Base-by-base conservation (phyloP, 805 yeast species). In the Kodamaea restingae region DNA sequence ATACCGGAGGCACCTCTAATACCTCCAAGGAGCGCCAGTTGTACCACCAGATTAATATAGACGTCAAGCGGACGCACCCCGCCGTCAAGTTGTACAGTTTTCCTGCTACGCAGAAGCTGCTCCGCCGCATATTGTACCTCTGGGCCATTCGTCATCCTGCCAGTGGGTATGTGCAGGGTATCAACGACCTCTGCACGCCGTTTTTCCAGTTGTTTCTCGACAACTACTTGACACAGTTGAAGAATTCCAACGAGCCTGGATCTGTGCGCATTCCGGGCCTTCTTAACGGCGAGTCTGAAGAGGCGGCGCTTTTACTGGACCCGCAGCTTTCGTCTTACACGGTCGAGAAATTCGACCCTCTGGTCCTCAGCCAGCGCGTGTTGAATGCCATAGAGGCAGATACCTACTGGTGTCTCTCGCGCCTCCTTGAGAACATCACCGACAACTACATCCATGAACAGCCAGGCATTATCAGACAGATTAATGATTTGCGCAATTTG, bases 91-190 rank as follows among this genome's bases (percentile, higher is more conserved):
- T 91, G 26, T 91, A 91, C 54, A 71, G 82, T 11, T 76, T 58
- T 49, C 75, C 75, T 15, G 66, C 80, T 2, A 86, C 93, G 0
- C 98, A 91, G 50, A 66, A 80, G 40, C 78, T 95, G 11, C 66
- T 91, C 43, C 88, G 90, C 51, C 78, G 84, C 48, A 80, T 93
- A 7, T 65, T 91, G 39, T 91, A 88, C 54, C 67, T 91, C 24
- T 91, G 98, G 98, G 95, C 98, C 0, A 80, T 91, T 18, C 73
- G 98, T 49, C 98, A 93, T 57, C 98, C 98, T 1, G 96, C 98
- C 5, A 81, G 93, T 55, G 98, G 98, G 11, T 91, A 91, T 60
- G 98, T 91, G 15, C 98, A 91, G 65, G 98, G 98, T 18, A 91
- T 91, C 37, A 91, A 91, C 59, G 98, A 91, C 63, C 70, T 91